Evolutionary conservation across 805 yeast genomes (phyloP), one percentile per base, ranked within the genome.

Genomic region (Candida tibetensis): DNA sequence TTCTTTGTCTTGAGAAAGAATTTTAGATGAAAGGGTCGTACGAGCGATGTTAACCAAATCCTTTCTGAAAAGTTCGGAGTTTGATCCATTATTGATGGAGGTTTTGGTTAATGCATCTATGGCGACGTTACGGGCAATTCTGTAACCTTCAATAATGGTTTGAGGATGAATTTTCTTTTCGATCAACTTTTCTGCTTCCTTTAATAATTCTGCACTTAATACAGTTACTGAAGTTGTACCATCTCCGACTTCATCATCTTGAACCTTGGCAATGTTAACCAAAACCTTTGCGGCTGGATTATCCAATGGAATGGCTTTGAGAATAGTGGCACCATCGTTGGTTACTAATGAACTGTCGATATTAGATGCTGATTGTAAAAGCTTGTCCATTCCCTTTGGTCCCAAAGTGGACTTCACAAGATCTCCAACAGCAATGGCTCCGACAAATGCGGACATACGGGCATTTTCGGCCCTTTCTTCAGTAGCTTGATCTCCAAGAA

Each of bases 391-490:
- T 46, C 99, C 99, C 59, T 93, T 91, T 45, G 99, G 99, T 12
- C 99, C 99, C 47, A 93, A 70, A 2, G 99, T 85, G 21, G 89
- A 72, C 64, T 91, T 91, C 32, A 91, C 99, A 44, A 93, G 74
- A 63, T 93, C 99, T 36, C 99, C 99, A 25, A 93, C 99, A 28
- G 99, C 99, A 58, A 93, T 91, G 48, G 99, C 99, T 34, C 99
- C 99, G 8, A 93, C 95, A 63, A 93, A 93, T 2, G 99, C 88
- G 5, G 96, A 86, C 71, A 91, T 73, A 71, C 99, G 89, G 37
- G 99, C 99, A 66, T 91, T 90, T 65, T 93, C 99, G 31, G 93
- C 99, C 57, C 97, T 79, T 68, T 91, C 99, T 66, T 91, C 99
- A 4, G 93, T 85, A 39, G 91, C 98, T 64, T 91, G 96, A 60